Percentiles rank a stretch among this genome's conserved stretches.
These are phyloP conservation scores for Verticillium nubilum DNA, from an alignment of 2,329 filamentous ascomycete species.

Conservation along the genomic window DNA sequence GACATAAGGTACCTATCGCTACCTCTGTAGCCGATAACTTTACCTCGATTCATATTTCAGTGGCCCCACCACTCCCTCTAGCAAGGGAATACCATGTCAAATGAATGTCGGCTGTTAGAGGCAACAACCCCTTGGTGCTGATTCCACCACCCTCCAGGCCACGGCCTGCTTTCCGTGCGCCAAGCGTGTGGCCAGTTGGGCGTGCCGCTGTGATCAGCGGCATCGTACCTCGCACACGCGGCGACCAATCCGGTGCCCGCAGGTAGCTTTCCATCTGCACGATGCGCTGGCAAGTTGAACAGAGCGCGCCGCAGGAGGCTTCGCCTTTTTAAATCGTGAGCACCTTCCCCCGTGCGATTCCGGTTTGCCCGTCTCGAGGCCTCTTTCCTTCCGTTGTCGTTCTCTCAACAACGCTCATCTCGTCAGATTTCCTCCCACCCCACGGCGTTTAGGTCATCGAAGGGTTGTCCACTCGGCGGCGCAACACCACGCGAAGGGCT, in stretches of 20 bases:
- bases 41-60: background rate
- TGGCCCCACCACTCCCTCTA: background rate
- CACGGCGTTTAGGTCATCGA: too few species aligned
- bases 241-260: background rate
- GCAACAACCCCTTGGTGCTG: background rate
- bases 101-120: background rate
- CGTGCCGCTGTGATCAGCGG: background rate
- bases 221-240: slow-evolving; percentile 1
- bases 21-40: background rate
- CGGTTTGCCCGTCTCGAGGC: background rate
- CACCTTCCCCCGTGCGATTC: background rate
- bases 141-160: background rate
- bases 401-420: background rate
- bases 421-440: too few species aligned
- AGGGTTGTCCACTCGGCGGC: too few species aligned
- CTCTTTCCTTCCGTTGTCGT: background rate
- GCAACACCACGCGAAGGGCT: too few species aligned
- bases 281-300: slow-evolving; percentile 15
- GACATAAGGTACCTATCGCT: background rate
- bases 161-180: background rate
- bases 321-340: background rate
- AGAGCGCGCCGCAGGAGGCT: background rate
- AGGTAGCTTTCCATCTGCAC: slow-evolving; percentile 7
- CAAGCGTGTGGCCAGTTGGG: background rate
- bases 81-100: background rate